These are phyloP conservation scores for Beauveria australis DNA, from an alignment of 2,329 filamentous ascomycete genomes.

Conservation along the genomic window DNA sequence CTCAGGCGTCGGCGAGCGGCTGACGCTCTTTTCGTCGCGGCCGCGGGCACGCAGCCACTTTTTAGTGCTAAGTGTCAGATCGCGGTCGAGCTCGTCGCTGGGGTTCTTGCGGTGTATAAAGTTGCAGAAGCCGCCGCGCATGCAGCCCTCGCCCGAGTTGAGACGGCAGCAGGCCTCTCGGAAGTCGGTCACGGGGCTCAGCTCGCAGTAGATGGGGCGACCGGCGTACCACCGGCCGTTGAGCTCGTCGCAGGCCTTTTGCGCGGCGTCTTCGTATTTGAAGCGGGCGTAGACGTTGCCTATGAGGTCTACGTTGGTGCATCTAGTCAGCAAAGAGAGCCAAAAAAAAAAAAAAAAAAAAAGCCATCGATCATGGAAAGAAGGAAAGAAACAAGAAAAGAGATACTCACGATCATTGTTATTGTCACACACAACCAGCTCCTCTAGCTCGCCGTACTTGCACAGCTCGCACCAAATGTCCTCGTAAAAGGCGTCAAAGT, in stretches of 20 bases:
- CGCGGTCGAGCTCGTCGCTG: conserved; percentile 75
- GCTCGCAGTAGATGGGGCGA: conserved; percentile 94
- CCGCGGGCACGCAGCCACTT: conserved; percentile 89
- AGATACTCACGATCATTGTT: conserved; percentile 81
- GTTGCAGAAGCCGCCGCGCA: conserved; percentile 95
- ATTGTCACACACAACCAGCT: conserved; percentile 97
- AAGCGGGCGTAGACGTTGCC: conserved; percentile 99
- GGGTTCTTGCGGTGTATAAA: conserved; percentile 99
- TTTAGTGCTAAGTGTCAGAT: conserved; percentile 82
- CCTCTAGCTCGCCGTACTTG: conserved; percentile 95
- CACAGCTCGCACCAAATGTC: conserved; percentile 99
- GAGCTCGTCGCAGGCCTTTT: conserved; percentile 86
- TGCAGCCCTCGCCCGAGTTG: conserved; percentile 91
- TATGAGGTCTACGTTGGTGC: conserved; percentile 61
- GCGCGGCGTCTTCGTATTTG: conserved; percentile 97
- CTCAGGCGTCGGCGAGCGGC: conserved; percentile 78
- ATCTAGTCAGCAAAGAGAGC: too few relatives aligned
- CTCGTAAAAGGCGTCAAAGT: conserved; percentile 99
- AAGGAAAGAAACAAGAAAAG: neutral
- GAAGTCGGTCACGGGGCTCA: conserved; percentile 95
- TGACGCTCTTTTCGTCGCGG: conserved; percentile 73
- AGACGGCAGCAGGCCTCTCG: conserved; percentile 93
- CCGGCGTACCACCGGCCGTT: conserved; percentile 97
- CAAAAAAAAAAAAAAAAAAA: too few relatives aligned
- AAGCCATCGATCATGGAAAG: neutral